Evolutionary conservation across 164 flowering plant species (phyloP), one percentile per base, ranked within the genome.

Genomic region (Chimonanthus praecox): DNA sequence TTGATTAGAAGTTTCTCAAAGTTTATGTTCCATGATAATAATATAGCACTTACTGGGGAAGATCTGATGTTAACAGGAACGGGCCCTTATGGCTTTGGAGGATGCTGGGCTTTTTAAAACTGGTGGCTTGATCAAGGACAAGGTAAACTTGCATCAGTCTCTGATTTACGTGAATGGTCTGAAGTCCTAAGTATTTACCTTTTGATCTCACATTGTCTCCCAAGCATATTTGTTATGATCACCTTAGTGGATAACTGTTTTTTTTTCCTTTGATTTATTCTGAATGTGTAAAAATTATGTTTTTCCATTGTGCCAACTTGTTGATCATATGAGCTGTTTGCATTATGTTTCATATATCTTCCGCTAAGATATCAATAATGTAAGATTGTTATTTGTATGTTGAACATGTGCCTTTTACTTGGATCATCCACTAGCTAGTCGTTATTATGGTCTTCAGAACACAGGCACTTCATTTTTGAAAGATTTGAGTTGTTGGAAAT

Each of bases 101-200:
- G 69, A 75, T 63, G 80, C 84, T 54, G 84, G n/a, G 11, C 78
- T 82, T 64, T 82, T 82, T 47, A 67, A 45, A 73, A 62, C 78
- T 63, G 80, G 80, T 58, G 80, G 78, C 66, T 67, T 82, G 76
- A 75, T 72, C 68, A 82, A 71, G 75, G 84, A 82, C 47, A 82
- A 82, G 82, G 84, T 82, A 71, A 50, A n/a, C 21, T 47, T 50
- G 58, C 44, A 49, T 18, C 58, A 20, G 48, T 48, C 16, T 7
- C n/a, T 73, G 58, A 13, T 46, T 46, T 66, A 6, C 15, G 15
- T 46, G 11, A 66, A 45, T 44, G 49, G 49, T 66, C 13, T 33
- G 33, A 33, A 33, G 33, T 33, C 33, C 33, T 49, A 10, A 46
- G 47, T 66, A 66, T 66, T 66, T 46, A 44, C 44, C 33, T 63